A percentile compares a stretch with the other conserved stretches of the same genome.
Conservation (phyloP, 768 basidiomycete genomes). For the Macrolepiota albuminosa region DNA sequence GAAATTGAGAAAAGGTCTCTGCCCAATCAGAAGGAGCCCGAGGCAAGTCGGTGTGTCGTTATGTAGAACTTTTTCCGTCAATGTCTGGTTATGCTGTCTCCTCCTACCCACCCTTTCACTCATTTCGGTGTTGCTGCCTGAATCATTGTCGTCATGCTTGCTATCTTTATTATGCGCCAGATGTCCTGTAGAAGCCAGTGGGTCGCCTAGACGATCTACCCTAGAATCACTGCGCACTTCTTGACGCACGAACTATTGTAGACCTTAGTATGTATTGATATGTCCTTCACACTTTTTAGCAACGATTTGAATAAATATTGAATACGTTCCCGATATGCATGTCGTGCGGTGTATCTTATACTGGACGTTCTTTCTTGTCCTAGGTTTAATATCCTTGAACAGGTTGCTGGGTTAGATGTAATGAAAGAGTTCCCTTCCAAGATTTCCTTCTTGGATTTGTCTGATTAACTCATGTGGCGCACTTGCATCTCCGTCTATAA, state of each 20-base stretch:
- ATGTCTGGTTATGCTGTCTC: background rate
- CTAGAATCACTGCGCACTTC: slow-evolving; percentile 7
- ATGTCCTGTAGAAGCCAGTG: slow-evolving; percentile 2
- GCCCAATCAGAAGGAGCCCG: slow-evolving; percentile 41
- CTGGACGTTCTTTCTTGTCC: background rate
- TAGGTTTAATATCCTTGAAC: background rate
- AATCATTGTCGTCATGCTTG: background rate
- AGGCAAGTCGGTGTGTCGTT: slow-evolving; percentile 31
- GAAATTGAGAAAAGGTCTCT: slow-evolving; percentile 77
- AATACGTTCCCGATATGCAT: background rate
- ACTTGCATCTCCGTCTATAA: no score
- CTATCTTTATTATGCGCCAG: slow-evolving; percentile 1
- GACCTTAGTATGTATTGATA: slow-evolving; percentile 11
- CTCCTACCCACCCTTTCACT: background rate
- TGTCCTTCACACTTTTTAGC: background rate
- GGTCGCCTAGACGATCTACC: slow-evolving; percentile 3
- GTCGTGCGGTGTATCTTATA: background rate
- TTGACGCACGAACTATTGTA: slow-evolving; percentile 10
- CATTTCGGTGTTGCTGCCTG: slow-evolving; percentile 1
- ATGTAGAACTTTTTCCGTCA: slow-evolving; percentile 27
- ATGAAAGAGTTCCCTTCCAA: no score
- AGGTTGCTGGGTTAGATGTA: background rate
- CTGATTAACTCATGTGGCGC: no score
- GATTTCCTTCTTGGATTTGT: no score
- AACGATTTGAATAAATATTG: background rate